Conservation (phyloP, 352 stramenopile species). For the Pythium guiyangense region DNA sequence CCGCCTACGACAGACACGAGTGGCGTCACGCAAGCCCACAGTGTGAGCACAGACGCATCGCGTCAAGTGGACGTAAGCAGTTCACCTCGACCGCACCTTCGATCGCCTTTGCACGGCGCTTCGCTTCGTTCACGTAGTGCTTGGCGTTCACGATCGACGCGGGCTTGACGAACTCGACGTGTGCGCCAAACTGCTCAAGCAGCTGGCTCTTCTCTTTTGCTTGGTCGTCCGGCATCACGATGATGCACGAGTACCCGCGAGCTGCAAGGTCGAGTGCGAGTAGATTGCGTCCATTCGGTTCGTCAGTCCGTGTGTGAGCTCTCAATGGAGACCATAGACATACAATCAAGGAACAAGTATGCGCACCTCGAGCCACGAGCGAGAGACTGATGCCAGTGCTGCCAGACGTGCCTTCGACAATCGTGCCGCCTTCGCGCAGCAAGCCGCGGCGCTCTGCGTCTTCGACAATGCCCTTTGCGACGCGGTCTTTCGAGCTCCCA, state of each 20-base stretch:
- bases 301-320: not conserved
- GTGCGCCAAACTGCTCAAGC: constrained; percentile 78
- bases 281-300: constrained; percentile 1
- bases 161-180: constrained; percentile 86
- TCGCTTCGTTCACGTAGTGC: constrained; percentile 97
- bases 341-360: not conserved
- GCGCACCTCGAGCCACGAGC: constrained; percentile 80
- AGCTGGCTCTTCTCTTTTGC: constrained; percentile 89
- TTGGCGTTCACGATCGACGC: constrained; percentile 96
- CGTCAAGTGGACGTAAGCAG: no score
- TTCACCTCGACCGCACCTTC: constrained; percentile 36
- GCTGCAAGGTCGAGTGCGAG: constrained; percentile 27
- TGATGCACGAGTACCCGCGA: constrained; percentile 92
- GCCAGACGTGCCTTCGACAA: constrained; percentile 97
- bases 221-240: constrained; percentile 98
- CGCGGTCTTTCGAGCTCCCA: constrained; percentile 96
- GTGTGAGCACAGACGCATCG: not conserved
- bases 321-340: not conserved
- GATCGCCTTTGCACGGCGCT: constrained; percentile 76
- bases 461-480: constrained; percentile 94
- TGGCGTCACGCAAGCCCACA: not conserved
- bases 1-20: constrained; percentile 38
- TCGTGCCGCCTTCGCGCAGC: constrained; percentile 88
- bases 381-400: constrained; percentile 97
- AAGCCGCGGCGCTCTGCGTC: constrained; percentile 87